These are phyloP conservation scores for Rhizophagus prolifer DNA, from an alignment of 192 early-diverging fungal genomes.

Conservation along the genomic window DNA sequence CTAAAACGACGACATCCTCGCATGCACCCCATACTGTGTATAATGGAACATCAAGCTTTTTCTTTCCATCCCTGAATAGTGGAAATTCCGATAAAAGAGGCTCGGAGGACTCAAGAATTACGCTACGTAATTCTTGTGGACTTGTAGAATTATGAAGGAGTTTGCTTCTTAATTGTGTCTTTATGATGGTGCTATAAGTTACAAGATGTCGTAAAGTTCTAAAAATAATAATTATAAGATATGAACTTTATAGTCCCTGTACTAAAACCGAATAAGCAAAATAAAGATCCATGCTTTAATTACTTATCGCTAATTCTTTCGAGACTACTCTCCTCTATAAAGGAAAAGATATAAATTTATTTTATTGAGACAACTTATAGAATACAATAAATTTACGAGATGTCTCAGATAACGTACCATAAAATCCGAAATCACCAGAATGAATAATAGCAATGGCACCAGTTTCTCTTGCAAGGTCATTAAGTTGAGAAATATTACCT, in stretches of 20 bases:
- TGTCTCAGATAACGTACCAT: slow-evolving; percentile 39
- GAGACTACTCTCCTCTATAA: neutral
- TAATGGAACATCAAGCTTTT: slow-evolving; percentile 51
- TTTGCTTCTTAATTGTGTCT: slow-evolving; percentile 39
- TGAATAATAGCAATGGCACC: slow-evolving; percentile 56
- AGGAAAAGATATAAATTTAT: neutral
- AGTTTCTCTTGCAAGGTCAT: slow-evolving; percentile 53
- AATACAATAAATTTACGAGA: neutral
- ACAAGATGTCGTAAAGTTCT: slow-evolving; percentile 58
- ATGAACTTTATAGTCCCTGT: neutral
- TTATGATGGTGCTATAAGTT: slow-evolving; percentile 57
- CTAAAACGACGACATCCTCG: slow-evolving; percentile 58
- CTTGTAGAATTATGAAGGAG: slow-evolving; percentile 39
- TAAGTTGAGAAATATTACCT: slow-evolving; percentile 58
- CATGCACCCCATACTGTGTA: slow-evolving; percentile 65
- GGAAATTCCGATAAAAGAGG: slow-evolving; percentile 57
- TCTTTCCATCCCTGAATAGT: slow-evolving; percentile 41
- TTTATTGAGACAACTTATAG: neutral
- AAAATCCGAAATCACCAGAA: slow-evolving; percentile 64
- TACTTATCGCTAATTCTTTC: neutral
- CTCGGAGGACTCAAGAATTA: slow-evolving; percentile 39
- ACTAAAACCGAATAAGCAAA: neutral
- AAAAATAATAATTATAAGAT: slow-evolving; percentile 4
- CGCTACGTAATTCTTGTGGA: slow-evolving; percentile 42
- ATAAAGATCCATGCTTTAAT: neutral